phyloP scores from a whole-genome alignment of 345 rosid species.

The Heritiera littoralis region DNA sequence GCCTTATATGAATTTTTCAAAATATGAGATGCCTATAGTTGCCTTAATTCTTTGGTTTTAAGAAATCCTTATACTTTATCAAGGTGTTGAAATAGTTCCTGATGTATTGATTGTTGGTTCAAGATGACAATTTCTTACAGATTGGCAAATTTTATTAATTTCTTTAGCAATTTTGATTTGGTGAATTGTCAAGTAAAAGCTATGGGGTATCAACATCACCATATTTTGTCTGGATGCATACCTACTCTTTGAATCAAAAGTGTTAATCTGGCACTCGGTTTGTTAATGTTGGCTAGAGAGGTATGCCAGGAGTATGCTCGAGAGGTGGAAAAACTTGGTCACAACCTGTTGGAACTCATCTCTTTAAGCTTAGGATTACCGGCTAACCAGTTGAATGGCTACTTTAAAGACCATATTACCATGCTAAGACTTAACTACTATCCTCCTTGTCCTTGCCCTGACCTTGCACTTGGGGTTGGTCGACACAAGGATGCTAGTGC shows the following conservation, averaged over 20 bases:
- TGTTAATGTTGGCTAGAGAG: slow-evolving; percentile 41
- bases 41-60: not conserved
- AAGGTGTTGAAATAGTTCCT: not conserved
- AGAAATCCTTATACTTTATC: not conserved
- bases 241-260: not conserved
- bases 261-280: not conserved
- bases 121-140: not conserved
- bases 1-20: too few species aligned
- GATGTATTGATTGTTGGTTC: not conserved
- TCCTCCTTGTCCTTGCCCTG: slow-evolving; percentile 79
- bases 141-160: not conserved
- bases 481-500: slow-evolving; percentile 81
- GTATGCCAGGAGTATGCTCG: slow-evolving; percentile 63
- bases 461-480: slow-evolving; percentile 84
- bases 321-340: slow-evolving; percentile 64
- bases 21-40: not conserved
- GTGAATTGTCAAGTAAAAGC: not conserved
- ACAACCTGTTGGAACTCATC: slow-evolving; percentile 56
- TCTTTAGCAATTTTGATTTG: not conserved
- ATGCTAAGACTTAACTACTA: slow-evolving; percentile 67
- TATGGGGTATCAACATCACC: not conserved
- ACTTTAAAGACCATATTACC: slow-evolving; percentile 63
- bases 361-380: slow-evolving; percentile 67
- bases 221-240: not conserved
- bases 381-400: slow-evolving; percentile 44